Base-by-base conservation (phyloP, 2,329 filamentous ascomycete genomes). In the Hymenoscyphus scutula region DNA sequence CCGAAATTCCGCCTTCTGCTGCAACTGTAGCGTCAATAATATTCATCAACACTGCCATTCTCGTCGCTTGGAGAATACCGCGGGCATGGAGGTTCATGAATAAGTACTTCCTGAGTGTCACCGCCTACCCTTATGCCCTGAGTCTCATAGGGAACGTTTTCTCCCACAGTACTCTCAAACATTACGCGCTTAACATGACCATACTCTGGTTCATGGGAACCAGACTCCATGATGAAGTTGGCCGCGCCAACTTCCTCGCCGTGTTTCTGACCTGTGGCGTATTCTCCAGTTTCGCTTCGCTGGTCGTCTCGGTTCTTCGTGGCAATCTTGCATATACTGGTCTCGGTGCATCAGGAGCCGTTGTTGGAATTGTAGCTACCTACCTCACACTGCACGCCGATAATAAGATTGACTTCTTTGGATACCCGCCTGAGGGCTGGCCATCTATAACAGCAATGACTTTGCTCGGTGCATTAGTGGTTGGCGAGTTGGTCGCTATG, bases 221-320 rank as follows among this genome's bases (percentile, higher is more conserved):
- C 10, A 79, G 82, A 1, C 78, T 91, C 37, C 88, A 91, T 75
- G 86, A 91, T 65, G 87, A 91, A 68, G 77, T 91, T 29, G 89
- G 88, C 11, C 81, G 89, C 11, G 87, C 83, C 15, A 81, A 84
- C 61, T 91, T 92, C 75, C 76, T 92, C 23, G 82, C 87, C n/a
- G 76, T 90, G 34, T 91, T 88, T 74, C 66, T 89, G 34, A 77
- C 81, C 7, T 81, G 81, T 6, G 89, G 88, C 59, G 78, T 80
- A 1, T 53, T 85, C 1, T 85, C 84, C 8, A 85, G 84, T 63
- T 81, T 87, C 64, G 77, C 80, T n/a, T 85, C 84, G 53, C 77
- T 92, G 63, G 58, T 71, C 5, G 74, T 69, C 61, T 75, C 76
- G 61, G 80, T 81, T 13, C 45, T 78, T 2, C 65, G 70, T 2